Conservation (phyloP, 2,329 filamentous ascomycete genomes). For the Leptographium radiaticola region DNA sequence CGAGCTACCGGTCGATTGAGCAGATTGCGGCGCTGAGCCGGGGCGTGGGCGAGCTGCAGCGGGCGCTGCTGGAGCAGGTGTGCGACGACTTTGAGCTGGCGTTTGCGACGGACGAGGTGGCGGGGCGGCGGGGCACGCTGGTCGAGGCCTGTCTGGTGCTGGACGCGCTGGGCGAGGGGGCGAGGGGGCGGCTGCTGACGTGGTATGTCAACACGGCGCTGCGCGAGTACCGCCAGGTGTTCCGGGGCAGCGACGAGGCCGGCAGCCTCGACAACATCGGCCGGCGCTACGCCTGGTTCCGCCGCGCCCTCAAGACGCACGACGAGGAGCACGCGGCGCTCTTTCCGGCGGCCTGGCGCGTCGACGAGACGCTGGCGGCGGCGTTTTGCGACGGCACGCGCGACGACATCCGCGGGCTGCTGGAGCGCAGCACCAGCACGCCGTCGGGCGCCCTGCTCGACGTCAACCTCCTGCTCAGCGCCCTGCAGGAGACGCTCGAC, state of each 20-base stretch:
- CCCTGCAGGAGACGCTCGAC: slow-evolving; percentile 60
- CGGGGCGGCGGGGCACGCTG: slow-evolving; percentile 54
- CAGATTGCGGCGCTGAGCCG: slow-evolving; percentile 90
- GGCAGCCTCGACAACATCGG: slow-evolving; percentile 95
- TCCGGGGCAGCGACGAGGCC: slow-evolving; percentile 91
- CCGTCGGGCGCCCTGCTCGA: slow-evolving; percentile 14
- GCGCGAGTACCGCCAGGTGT: slow-evolving; percentile 89
- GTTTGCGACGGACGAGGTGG: slow-evolving; percentile 79
- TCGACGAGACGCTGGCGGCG: slow-evolving; percentile 79
- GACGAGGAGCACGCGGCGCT: slow-evolving; percentile 84
- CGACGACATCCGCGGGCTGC: slow-evolving; percentile 87
- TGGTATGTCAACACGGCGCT: slow-evolving; percentile 99
- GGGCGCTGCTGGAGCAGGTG: slow-evolving; percentile 90
- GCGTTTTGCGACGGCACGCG: slow-evolving; percentile 91
- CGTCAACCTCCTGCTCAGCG: slow-evolving; percentile 34
- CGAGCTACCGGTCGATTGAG: slow-evolving; percentile 93
- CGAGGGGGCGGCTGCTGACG: slow-evolving; percentile 66
- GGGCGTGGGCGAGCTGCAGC: slow-evolving; percentile 85
- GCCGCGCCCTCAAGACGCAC: slow-evolving; percentile 86
- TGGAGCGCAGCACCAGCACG: slow-evolving; percentile 68
- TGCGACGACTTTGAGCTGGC: slow-evolving; percentile 97
- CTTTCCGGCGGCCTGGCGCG: slow-evolving; percentile 79
- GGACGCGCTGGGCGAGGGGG: slow-evolving; percentile 84
- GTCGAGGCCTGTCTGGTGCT: slow-evolving; percentile 85
- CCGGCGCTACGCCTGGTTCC: slow-evolving; percentile 90